Evolutionary conservation across 495 filamentous ascomycete genomes (phyloP).

Genomic region (Penicillium daleae): DNA sequence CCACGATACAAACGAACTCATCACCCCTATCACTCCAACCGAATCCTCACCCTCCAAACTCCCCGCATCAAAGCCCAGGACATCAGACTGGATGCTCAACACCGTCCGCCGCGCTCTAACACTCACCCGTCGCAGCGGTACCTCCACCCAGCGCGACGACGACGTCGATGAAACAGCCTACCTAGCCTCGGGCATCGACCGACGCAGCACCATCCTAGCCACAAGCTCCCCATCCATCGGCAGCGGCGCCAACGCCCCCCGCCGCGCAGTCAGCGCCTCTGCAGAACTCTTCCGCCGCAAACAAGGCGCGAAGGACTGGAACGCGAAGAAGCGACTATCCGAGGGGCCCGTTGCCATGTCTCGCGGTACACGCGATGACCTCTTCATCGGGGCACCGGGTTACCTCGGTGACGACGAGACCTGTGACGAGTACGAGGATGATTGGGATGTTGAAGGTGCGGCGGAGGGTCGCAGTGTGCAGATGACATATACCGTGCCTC

Average conservation of each 20-base stretch:
- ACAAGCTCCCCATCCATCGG: constrained; percentile 8
- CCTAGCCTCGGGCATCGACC: constrained; percentile 41
- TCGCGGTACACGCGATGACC: constrained; percentile 36
- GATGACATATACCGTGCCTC: constrained; percentile 91
- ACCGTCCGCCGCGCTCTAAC: constrained; percentile 59
- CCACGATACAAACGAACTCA: constrained; percentile 20
- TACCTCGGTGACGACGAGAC: constrained; percentile 33
- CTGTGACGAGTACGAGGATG: constrained; percentile 55
- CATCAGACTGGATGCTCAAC: constrained; percentile 55
- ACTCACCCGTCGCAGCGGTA: constrained; percentile 40
- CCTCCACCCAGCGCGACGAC: constrained; percentile 17
- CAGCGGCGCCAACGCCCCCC: constrained; percentile 36
- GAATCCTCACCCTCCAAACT: constrained; percentile 38
- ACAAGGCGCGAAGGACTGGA: constrained; percentile 62
- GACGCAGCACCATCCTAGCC: constrained; percentile 36
- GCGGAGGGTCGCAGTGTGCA: constrained; percentile 82
- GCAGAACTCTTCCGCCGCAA: constrained; percentile 62
- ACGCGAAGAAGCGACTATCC: constrained; percentile 42
- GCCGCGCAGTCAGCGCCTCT: constrained; percentile 61
- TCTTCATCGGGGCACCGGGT: constrained; percentile 33
- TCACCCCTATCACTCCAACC: constrained; percentile 16
- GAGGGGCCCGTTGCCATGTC: constrained; percentile 24
- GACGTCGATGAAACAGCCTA: constrained; percentile 22
- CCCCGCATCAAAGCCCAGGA: constrained; percentile 37
- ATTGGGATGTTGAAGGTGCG: constrained; percentile 90